Percentiles rank a stretch among this genome's conserved stretches.
Conservation (phyloP, 116 monocot genomes). For the Trichopus zeylanicus region DNA sequence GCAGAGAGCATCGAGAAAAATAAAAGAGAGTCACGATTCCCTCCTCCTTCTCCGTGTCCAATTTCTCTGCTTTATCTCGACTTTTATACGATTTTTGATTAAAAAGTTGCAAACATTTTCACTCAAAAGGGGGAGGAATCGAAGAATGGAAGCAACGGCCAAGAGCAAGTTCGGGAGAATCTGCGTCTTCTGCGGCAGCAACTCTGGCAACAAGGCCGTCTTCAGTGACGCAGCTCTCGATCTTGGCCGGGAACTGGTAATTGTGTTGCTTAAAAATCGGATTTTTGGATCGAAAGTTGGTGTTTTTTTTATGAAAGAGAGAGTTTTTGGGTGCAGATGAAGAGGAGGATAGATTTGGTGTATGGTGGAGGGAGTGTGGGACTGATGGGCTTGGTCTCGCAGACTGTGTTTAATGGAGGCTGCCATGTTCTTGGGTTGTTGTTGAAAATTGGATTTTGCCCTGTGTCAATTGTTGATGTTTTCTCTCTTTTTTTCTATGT, state of each 20-base stretch:
- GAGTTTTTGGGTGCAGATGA: slow-evolving; percentile 9
- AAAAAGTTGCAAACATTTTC: neutral
- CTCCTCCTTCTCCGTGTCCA: too few species aligned
- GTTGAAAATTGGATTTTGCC: neutral
- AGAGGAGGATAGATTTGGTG: slow-evolving; percentile 16
- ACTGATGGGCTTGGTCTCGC: slow-evolving; percentile 27
- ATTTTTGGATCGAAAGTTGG: too few species aligned
- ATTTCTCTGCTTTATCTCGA: too few species aligned
- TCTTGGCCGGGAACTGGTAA: slow-evolving; percentile 16
- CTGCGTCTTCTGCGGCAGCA: slow-evolving; percentile 22
- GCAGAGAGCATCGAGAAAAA: too few species aligned
- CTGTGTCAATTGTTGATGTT: too few species aligned
- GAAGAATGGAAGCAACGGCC: slow-evolving; percentile 1
- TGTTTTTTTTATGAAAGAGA: too few species aligned
- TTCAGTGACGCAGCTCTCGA: slow-evolving; percentile 20
- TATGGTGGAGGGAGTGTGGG: slow-evolving; percentile 25
- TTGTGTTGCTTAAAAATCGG: neutral
- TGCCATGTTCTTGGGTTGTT: slow-evolving; percentile 26
- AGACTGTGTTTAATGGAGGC: slow-evolving; percentile 21
- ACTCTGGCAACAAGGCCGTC: slow-evolving; percentile 14
- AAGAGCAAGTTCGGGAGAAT: slow-evolving; percentile 16
- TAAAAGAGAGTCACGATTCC: too few species aligned
- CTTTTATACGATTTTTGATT: neutral
- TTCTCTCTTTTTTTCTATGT: neutral
- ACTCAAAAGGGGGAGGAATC: neutral